Base-by-base conservation (phyloP, 352 stramenopile species). In the Pythium volutum region DNA sequence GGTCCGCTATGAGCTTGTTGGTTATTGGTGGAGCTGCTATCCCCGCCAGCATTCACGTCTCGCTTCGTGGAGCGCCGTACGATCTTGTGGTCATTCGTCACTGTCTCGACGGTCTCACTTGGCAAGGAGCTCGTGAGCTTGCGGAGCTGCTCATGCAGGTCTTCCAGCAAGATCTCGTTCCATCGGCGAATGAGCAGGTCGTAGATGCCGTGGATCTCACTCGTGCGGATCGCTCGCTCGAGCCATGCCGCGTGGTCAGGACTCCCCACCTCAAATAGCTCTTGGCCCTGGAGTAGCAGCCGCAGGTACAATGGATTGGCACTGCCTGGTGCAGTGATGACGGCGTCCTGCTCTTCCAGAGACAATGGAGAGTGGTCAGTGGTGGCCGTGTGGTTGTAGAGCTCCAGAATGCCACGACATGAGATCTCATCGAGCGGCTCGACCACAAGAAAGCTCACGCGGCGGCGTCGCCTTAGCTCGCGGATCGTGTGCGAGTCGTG, bases 161-260 rank as follows among this genome's bases (percentile, higher is more conserved):
- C 81, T 33, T 77, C 72, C 14, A 91, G 67, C 23, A 91, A 58
- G 33, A 91, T 74, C 12, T 75, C 55, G 54, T 89, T 91, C 84
- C 84, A 94, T n/a, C 79, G 80, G 52, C 79, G 84, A 66, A 93
- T 76, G 15, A 92, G 59, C 50, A 83, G 59, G 33, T 87, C 78
- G 34, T 91, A 92, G 18, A 90, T 57, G 23, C 27, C 45, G 46
- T 81, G 75, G 26, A 89, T 53, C 26, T 89, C 81, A 18, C 68
- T 68, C 14, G 59, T 70, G 11, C 68, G 57, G 5, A 62, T 73
- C 14, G 69, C 75, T 15, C 60, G 46, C 11, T 86, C 66, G 23
- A 91, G 63, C 82, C 82, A 91, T 29, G 62, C 49, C 25, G 46
- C 66, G 3, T 75, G 67, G 25, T 33, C 42, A 0, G 45, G 16